phyloP scores from a whole-genome alignment of 176 grass and related monocot species.

The Phyllostachys edulis region DNA sequence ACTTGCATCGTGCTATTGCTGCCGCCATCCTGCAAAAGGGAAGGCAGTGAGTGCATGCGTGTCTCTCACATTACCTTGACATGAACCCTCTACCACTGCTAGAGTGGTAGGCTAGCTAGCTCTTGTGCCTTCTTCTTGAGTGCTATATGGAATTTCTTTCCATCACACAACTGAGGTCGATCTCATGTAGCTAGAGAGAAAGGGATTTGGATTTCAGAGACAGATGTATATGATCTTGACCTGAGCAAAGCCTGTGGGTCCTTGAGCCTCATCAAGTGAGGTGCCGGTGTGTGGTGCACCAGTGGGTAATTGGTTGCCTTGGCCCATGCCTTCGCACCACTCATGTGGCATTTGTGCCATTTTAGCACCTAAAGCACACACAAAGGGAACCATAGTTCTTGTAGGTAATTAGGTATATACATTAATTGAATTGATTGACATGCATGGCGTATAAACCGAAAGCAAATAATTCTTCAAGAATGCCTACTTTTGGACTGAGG shows the following conservation, averaged over 20 bases:
- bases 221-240: constrained; percentile 25
- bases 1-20: not conserved
- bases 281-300: not conserved
- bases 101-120: too few species aligned
- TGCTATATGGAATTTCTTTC: not conserved
- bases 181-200: not conserved
- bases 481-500: not conserved
- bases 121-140: not conserved
- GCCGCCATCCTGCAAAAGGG: constrained; percentile 16
- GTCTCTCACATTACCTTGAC: constrained; percentile 7
- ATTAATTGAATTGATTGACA: not conserved
- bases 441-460: not conserved
- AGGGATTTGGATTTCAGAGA: not conserved
- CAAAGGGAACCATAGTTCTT: not conserved
- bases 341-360: constrained; percentile 11
- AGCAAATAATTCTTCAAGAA: not conserved
- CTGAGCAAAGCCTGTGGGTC: constrained; percentile 18
- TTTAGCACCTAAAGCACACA: not conserved
- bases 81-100: not conserved
- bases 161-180: not conserved
- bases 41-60: not conserved
- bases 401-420: not conserved
- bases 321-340: constrained; percentile 15
- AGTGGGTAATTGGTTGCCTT: not conserved
- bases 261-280: not conserved